Percentiles rank a stretch among this genome's conserved stretches.
These are phyloP conservation scores for Lanzia echinophila DNA, from an alignment of 2,329 filamentous ascomycete species.

Conservation along the genomic window DNA sequence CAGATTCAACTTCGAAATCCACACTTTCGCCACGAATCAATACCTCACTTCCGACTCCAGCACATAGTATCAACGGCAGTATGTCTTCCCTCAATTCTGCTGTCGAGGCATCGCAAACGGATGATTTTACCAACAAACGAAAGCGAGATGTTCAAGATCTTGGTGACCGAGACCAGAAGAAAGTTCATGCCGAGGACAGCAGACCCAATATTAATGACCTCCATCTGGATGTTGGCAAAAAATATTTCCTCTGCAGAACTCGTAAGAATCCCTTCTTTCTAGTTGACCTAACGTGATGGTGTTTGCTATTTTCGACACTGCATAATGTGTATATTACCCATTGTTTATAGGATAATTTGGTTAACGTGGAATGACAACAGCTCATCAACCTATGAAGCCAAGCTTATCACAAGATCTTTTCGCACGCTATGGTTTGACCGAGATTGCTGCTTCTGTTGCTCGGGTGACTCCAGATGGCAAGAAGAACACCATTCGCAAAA, in stretches of 20 bases:
- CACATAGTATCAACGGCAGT: constrained; percentile 54
- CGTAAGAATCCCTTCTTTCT: constrained; percentile 52
- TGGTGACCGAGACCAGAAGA: constrained; percentile 53
- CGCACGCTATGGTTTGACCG: constrained; percentile 48
- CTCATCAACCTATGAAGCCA: constrained; percentile 35
- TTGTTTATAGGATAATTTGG: constrained; percentile 25
- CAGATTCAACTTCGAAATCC: constrained; percentile 37
- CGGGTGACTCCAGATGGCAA: constrained; percentile 58
- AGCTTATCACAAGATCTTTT: constrained; percentile 52
- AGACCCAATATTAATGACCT: constrained; percentile 57
- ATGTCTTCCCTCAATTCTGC: constrained; percentile 24
- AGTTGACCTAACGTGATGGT: constrained; percentile 13
- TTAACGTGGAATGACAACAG: constrained; percentile 31
- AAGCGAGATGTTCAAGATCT: constrained; percentile 52
- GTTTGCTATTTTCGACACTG: constrained; percentile 13
- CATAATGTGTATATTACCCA: constrained; percentile 11
- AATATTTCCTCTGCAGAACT: constrained; percentile 61
- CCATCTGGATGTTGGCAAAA: constrained; percentile 59
- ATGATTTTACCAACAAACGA: constrained; percentile 53
- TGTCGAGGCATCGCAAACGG: constrained; percentile 30
- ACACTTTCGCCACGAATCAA: constrained; percentile 41
- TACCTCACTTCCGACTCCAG: constrained; percentile 50
- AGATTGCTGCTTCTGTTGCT: constrained; percentile 54
- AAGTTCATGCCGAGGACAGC: constrained; percentile 55
- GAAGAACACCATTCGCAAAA: constrained; percentile 61